Evolutionary conservation across 1,284 basidiomycete genomes (phyloP).

Genomic region (Erythrobasidium hasegawianum): DNA sequence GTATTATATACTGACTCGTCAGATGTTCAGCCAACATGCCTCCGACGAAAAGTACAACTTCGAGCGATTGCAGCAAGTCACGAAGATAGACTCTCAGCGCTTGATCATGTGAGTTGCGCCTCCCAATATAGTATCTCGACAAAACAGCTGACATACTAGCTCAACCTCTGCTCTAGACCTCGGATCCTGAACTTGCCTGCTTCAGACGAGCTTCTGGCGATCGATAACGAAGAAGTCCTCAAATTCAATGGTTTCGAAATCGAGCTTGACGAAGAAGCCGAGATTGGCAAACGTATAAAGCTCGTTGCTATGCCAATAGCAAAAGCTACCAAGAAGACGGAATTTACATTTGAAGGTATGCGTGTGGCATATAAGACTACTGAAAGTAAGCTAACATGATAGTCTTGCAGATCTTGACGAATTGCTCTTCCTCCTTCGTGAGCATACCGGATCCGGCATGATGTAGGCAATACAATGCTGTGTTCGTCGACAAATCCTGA

Average conservation of each 20-base stretch:
- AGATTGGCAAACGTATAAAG: slow-evolving; percentile 59
- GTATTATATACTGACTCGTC: no score
- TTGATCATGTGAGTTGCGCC: slow-evolving; percentile 52
- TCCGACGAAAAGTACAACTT: slow-evolving; percentile 97
- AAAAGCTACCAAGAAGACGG: slow-evolving; percentile 61
- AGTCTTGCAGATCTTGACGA: slow-evolving; percentile 79
- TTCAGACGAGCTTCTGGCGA: slow-evolving; percentile 80
- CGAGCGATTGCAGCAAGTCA: slow-evolving; percentile 83
- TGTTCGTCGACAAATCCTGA: no score
- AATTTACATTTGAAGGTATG: slow-evolving; percentile 68
- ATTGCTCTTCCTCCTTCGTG: slow-evolving; percentile 76
- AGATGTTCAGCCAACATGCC: slow-evolving; percentile 53
- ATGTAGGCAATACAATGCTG: no score
- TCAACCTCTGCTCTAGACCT: slow-evolving; percentile 57
- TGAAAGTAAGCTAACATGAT: neutral
- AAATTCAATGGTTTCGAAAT: slow-evolving; percentile 84
- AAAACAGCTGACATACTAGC: neutral
- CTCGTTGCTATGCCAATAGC: slow-evolving; percentile 84
- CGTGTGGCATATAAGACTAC: neutral
- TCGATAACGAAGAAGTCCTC: slow-evolving; percentile 78
- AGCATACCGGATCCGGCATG: slow-evolving; percentile 69
- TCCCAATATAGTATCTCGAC: no score
- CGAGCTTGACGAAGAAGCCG: slow-evolving; percentile 57
- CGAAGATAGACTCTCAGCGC: slow-evolving; percentile 78
- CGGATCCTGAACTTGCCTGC: slow-evolving; percentile 77